These are phyloP conservation scores for Fonticula alba DNA, from an alignment of 78 protist genomes.

Conservation along the genomic window DNA sequence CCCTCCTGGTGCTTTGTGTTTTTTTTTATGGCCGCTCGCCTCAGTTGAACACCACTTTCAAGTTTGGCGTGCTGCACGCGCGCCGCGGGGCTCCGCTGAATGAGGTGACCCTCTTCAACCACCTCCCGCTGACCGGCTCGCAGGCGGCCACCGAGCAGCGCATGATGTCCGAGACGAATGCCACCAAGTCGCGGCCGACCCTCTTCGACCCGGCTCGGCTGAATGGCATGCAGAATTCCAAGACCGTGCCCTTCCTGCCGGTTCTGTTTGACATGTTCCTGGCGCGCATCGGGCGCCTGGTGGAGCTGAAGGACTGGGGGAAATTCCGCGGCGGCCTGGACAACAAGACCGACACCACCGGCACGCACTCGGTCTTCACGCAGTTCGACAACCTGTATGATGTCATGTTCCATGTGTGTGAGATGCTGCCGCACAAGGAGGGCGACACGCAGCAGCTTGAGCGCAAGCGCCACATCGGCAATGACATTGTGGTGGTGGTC, in stretches of 20 bases:
- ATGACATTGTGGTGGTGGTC: constrained; percentile 41
- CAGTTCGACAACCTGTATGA: constrained; percentile 17
- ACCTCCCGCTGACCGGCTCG: background rate
- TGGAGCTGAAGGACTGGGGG: constrained; percentile 30
- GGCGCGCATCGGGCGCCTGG: constrained; percentile 19
- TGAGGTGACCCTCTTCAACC: constrained; percentile 28
- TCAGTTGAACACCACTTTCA: no score
- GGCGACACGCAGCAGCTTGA: constrained; percentile 46
- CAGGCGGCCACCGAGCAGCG: background rate
- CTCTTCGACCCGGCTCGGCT: no score
- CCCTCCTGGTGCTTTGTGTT: no score
- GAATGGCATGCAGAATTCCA: no score
- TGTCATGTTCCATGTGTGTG: constrained; percentile 62
- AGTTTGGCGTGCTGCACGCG: constrained; percentile 41
- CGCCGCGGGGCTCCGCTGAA: constrained; percentile 29
- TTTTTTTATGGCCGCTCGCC: no score
- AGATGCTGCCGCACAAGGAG: constrained; percentile 31
- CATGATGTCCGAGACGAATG: no score
- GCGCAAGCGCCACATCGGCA: constrained; percentile 60
- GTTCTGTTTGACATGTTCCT: constrained; percentile 20
- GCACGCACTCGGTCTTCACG: constrained; percentile 30
- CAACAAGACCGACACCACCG: constrained; percentile 19
- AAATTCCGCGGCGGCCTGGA: constrained; percentile 48
- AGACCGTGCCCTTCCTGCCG: background rate
- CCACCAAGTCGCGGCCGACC: no score